phyloP scores from a whole-genome alignment of 2,329 filamentous ascomycete species.

The Fusarium tupiense region DNA sequence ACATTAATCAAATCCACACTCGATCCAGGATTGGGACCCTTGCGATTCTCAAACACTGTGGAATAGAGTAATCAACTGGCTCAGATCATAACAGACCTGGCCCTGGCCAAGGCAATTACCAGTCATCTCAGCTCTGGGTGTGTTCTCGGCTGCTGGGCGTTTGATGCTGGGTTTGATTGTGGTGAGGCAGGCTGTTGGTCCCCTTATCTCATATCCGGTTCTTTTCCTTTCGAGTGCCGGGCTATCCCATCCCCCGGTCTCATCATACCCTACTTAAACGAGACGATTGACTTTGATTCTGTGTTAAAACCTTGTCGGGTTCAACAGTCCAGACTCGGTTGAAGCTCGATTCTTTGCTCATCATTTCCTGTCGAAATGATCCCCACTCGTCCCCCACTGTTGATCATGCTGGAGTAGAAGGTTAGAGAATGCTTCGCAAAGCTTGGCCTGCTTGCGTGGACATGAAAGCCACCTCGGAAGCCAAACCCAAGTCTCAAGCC shows the following conservation, averaged over 20 bases:
- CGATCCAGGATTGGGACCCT: constrained; percentile 14
- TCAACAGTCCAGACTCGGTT: constrained; percentile 2
- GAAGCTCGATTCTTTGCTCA: constrained; percentile 1
- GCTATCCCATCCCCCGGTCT: constrained; percentile 12
- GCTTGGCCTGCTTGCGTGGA: constrained; percentile 22
- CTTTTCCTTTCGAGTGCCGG: constrained; percentile 4
- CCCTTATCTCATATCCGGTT: not conserved
- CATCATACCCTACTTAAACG: constrained; percentile 3
- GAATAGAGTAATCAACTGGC: constrained; percentile 33
- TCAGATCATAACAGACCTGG: constrained; percentile 5
- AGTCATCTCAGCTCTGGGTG: constrained; percentile 14
- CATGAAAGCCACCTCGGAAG: constrained; percentile 15
- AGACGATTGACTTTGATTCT: constrained; percentile 20
- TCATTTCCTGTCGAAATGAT: constrained; percentile 23
- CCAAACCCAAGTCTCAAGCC: constrained; percentile 15
- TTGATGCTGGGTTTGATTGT: constrained; percentile 2
- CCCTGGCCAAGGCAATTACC: constrained; percentile 23
- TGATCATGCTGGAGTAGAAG: constrained; percentile 14
- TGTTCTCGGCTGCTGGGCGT: not conserved
- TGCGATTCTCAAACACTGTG: constrained; percentile 39
- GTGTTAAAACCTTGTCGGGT: constrained; percentile 21
- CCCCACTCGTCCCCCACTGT: not conserved
- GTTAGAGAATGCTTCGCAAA: constrained; percentile 3
- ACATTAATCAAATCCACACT: constrained; percentile 24
- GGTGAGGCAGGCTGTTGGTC: constrained; percentile 3